These are phyloP conservation scores for Fusarium sp. DNA, from an alignment of 2,329 filamentous ascomycete genomes.

Conservation along the genomic window DNA sequence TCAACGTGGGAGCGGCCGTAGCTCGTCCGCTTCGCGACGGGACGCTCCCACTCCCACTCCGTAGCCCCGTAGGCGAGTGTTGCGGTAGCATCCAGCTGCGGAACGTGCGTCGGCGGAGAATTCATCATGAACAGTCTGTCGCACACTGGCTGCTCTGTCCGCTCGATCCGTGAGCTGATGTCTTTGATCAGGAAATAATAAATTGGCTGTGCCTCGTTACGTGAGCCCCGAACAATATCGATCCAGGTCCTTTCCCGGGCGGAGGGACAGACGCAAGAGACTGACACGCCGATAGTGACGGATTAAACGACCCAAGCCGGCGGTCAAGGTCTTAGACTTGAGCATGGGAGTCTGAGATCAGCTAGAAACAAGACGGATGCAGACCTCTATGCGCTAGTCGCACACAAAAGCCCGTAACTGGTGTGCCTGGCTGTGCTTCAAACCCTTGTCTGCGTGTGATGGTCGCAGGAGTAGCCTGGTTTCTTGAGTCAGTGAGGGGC, in stretches of 20 bases:
- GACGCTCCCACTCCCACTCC: slow-evolving; percentile 32
- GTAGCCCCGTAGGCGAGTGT: slow-evolving; percentile 17
- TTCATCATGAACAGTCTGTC: slow-evolving; percentile 7
- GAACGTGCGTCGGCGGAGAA: slow-evolving; percentile 30
- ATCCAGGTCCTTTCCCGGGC: slow-evolving; percentile 7
- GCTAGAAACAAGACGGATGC: neutral
- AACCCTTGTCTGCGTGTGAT: slow-evolving; percentile 16
- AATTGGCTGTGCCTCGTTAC: neutral
- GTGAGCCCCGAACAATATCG: slow-evolving; percentile 4
- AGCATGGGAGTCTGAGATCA: slow-evolving; percentile 4
- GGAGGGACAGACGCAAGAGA: slow-evolving; percentile 20
- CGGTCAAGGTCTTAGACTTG: slow-evolving; percentile 5
- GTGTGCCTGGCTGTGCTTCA: slow-evolving; percentile 25
- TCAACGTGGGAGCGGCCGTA: slow-evolving; percentile 29
- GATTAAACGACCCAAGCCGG: slow-evolving; percentile 16
- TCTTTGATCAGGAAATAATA: neutral
- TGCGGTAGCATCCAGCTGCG: slow-evolving; percentile 9
- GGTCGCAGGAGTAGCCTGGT: slow-evolving; percentile 17
- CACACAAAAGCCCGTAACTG: slow-evolving; percentile 26
- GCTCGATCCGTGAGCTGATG: neutral
- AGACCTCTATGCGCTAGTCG: slow-evolving; percentile 11
- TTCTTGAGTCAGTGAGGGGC: slow-evolving; percentile 30
- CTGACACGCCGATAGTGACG: slow-evolving; percentile 6
- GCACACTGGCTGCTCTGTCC: slow-evolving; percentile 1
- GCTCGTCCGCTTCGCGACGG: slow-evolving; percentile 33